A percentile compares a stretch with the other conserved stretches of the same genome.
phyloP scores from a whole-genome alignment of 441 rosid genomes.

The Capsella rubella region DNA sequence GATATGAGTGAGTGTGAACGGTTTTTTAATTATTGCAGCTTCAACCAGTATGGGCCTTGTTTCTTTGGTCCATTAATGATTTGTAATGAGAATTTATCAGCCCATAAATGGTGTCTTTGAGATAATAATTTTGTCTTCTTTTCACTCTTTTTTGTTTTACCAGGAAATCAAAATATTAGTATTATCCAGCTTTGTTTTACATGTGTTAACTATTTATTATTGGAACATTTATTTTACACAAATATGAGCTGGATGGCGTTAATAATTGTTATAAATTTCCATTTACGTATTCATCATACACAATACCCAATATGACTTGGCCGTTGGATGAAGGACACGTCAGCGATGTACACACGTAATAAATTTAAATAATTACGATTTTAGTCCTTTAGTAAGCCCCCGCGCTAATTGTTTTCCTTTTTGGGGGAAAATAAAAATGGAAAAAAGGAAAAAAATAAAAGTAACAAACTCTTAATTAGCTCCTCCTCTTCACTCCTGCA shows the following conservation, averaged over 20 bases:
- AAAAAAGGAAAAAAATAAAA: background rate
- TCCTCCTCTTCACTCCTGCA: background rate
- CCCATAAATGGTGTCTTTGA: background rate
- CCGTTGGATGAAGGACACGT: constrained; percentile 32
- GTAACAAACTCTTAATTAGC: background rate
- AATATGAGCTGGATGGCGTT: no score
- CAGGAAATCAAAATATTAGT: no score
- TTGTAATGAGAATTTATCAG: background rate
- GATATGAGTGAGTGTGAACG: background rate
- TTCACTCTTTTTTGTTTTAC: no score
- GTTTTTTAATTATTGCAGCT: no score
- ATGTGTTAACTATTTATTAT: no score
- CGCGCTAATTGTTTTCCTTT: background rate
- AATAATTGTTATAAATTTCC: no score
- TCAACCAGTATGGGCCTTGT: no score
- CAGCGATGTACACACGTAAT: background rate
- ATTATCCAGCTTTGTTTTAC: no score
- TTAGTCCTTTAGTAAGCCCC: background rate
- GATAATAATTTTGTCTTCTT: no score
- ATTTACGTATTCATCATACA: background rate
- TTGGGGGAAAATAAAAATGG: background rate
- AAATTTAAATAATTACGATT: background rate
- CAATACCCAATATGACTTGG: background rate
- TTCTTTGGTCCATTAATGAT: no score
- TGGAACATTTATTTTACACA: no score